phyloP scores from a whole-genome alignment of 1,139 yeast species.

The Wickerhamomyces sp. region DNA sequence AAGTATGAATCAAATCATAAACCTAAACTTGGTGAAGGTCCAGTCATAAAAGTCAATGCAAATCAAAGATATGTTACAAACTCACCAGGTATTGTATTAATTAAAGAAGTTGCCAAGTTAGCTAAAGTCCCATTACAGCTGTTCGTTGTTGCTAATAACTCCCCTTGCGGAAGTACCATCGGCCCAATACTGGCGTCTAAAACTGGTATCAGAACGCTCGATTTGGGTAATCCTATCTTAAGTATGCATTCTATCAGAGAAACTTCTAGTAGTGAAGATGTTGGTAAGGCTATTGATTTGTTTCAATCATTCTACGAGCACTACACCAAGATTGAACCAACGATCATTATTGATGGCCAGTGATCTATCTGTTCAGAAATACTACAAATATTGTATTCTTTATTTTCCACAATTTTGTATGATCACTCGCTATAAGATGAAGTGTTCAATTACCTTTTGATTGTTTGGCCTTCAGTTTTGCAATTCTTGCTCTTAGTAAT shows the following conservation, averaged over 20 bases:
- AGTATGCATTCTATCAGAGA: conserved; percentile 96
- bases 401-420: not conserved
- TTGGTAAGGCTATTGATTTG: conserved; percentile 55
- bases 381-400: not conserved
- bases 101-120: conserved; percentile 65
- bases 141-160: conserved; percentile 87
- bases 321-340: conserved; percentile 31
- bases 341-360: conserved; percentile 29
- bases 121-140: conserved; percentile 70
- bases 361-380: not conserved
- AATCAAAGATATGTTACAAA: conserved; percentile 95
- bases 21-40: conserved; percentile 83
- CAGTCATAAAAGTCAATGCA: conserved; percentile 90
- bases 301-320: conserved; percentile 60
- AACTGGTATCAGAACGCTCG: conserved; percentile 85
- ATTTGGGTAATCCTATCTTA: conserved; percentile 89
- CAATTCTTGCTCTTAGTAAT: conserved; percentile 19
- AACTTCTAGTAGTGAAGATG: conserved; percentile 81
- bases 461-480: conserved; percentile 20
- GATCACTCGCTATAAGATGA: not conserved
- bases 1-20: conserved; percentile 74
- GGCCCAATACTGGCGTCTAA: conserved; percentile 92
- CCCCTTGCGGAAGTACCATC: conserved; percentile 95
- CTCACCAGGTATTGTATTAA: conserved; percentile 78
- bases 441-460: conserved; percentile 12